Percentiles rank a stretch among this genome's conserved stretches.
These are phyloP conservation scores for Przewalskia tangutica DNA, from an alignment of 257 asterid genomes.

Conservation along the genomic window DNA sequence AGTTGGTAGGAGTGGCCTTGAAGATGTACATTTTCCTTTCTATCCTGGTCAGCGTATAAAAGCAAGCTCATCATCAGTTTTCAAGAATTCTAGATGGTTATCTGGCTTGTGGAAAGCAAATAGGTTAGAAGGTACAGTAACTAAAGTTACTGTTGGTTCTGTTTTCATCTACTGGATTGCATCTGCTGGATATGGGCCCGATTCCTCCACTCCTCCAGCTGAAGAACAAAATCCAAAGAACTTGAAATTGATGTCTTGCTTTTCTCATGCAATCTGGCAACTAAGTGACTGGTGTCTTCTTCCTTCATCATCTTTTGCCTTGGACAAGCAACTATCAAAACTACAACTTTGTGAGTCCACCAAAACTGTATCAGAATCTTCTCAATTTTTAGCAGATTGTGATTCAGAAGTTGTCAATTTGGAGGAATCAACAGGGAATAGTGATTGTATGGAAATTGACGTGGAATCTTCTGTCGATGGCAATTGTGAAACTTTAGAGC, in stretches of 20 bases:
- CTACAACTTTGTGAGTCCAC: conserved; percentile 34
- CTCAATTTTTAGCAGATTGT: conserved; percentile 53
- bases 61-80: conserved; percentile 85
- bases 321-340: conserved; percentile 39
- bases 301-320: conserved; percentile 30
- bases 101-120: conserved; percentile 94
- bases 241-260: conserved; percentile 77
- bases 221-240: conserved; percentile 87
- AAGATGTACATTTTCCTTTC: conserved; percentile 92
- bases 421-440: conserved; percentile 33
- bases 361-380: conserved; percentile 54
- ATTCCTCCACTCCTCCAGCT: conserved; percentile 69
- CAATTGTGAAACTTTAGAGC: conserved; percentile 23
- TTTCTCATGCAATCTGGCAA: conserved; percentile 89
- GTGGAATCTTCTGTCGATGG: conserved; percentile 28
- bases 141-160: conserved; percentile 87
- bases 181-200: conserved; percentile 92
- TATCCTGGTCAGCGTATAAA: conserved; percentile 96
- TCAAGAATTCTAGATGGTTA: conserved; percentile 91
- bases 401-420: conserved; percentile 44
- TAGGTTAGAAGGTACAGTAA: conserved; percentile 83
- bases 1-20: conserved; percentile 56
- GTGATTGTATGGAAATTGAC: conserved; percentile 29
- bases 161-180: conserved; percentile 93
- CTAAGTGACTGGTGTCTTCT: conserved; percentile 97